Evolutionary conservation across 306 rosid species (phyloP), one percentile per base, ranked within the genome.

Genomic region (Prunus mongolica): DNA sequence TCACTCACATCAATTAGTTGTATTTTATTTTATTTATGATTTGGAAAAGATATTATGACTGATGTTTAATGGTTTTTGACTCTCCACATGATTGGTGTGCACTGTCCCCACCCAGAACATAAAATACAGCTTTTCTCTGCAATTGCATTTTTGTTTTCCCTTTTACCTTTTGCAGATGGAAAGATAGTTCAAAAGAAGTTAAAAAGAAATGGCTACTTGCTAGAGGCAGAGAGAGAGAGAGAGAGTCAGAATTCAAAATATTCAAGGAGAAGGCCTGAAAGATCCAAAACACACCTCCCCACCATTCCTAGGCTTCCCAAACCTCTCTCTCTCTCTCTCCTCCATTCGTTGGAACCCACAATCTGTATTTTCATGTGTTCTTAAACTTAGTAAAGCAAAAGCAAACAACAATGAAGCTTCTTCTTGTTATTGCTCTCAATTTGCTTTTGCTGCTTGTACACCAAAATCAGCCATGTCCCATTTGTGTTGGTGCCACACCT

Each of bases 381-480:
- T 61, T 81, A 30, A 49, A 49, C 72, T 60, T n/a, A 64, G 73
- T 77, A 83, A 71, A 50, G 74, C 80, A 86, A 74, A 52, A 64
- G 65, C 20, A 65, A 60, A 67, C 86, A 81, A 80, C 65, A 84
- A 85, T 74, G 92, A 86, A 81, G 71, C 87, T 78, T 82, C 65
- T 85, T 82, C 65, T 78, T 58, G 12, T 70, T 71, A 13, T 72
- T 69, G 28, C 50, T 77, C 28, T 60, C 3, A 6, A 30, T 44
- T 58, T 38, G 45, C 72, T 74, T 75, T 54, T 84, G 74, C 25
- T 84, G 18, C 45, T 77, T 75, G 79, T 87, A 49, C 69, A 81
- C 73, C 85, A 82, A 75, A 80, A 83, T 61, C 64, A 46, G 19
- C 66, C 79, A 74, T 52, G 77, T 69, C 81, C 84, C 87, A 50